Evolutionary conservation across 805 yeast genomes (phyloP).

Genomic region (Yueomyces sp.): DNA sequence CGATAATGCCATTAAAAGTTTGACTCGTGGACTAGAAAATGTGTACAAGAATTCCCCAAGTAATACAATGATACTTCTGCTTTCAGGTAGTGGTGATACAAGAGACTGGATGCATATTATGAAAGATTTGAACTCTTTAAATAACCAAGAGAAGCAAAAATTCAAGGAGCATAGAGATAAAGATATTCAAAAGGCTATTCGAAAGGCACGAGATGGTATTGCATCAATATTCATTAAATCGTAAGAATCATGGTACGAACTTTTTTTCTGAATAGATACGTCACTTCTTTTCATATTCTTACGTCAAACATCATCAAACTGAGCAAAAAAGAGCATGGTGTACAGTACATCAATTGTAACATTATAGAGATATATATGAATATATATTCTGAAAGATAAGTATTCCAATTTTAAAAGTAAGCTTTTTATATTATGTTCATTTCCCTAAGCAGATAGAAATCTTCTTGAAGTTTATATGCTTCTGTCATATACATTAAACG

Average conservation of each 20-base stretch:
- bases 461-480: too few species aligned
- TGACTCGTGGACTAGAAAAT: conserved; percentile 33
- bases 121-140: conserved; percentile 29
- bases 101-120: conserved; percentile 29
- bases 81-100: conserved; percentile 53
- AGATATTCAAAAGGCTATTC: conserved; percentile 33
- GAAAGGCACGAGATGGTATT: conserved; percentile 46
- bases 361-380: too few species aligned
- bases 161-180: conserved; percentile 31
- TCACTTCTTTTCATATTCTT: too few species aligned
- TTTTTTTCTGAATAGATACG: conserved; percentile 5
- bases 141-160: conserved; percentile 28
- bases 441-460: too few species aligned
- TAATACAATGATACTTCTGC: conserved; percentile 45
- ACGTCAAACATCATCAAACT: too few species aligned
- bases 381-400: too few species aligned
- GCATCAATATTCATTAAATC: conserved; percentile 38
- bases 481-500: too few species aligned
- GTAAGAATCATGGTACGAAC: background rate
- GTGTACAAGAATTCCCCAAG: conserved; percentile 43
- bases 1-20: conserved; percentile 9
- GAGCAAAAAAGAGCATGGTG: too few species aligned
- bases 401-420: too few species aligned
- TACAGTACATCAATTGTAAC: too few species aligned
- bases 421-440: too few species aligned